These are phyloP conservation scores for Chernovozyma sophiae-reginae DNA, from an alignment of 1,139 yeast species.

Conservation along the genomic window DNA sequence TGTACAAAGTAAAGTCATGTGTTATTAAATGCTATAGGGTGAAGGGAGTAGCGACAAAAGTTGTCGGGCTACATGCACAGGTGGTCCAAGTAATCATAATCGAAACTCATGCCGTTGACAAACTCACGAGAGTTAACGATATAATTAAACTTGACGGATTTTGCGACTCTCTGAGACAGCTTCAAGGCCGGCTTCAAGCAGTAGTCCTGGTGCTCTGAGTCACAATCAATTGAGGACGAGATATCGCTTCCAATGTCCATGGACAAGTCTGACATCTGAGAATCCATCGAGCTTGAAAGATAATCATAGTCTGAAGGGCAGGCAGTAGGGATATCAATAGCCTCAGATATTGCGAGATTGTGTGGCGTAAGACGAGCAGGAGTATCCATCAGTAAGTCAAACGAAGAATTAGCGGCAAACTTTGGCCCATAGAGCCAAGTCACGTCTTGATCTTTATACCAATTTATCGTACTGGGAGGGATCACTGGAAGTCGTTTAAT, in stretches of 20 bases:
- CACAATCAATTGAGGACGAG: background rate
- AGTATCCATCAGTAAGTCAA: constrained; percentile 1
- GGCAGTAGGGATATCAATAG: constrained; percentile 3
- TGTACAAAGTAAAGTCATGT: no score
- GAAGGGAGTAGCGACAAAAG: no score
- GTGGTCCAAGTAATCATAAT: constrained; percentile 42
- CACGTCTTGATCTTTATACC: constrained; percentile 42
- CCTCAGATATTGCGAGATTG: constrained; percentile 1
- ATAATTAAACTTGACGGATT: constrained; percentile 37
- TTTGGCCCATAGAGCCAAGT: constrained; percentile 48
- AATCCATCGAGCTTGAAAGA: constrained; percentile 5
- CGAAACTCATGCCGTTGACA: constrained; percentile 39
- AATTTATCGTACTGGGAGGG: constrained; percentile 35
- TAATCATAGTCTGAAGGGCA: background rate
- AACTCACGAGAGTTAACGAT: constrained; percentile 41
- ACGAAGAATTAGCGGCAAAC: constrained; percentile 11
- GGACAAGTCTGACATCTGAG: constrained; percentile 5
- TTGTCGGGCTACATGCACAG: constrained; percentile 24
- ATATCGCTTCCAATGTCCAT: constrained; percentile 1
- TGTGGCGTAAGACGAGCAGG: constrained; percentile 1
- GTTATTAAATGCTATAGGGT: no score
- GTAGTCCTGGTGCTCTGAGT: background rate
- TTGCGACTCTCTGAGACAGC: constrained; percentile 9
- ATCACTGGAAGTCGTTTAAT: constrained; percentile 24
- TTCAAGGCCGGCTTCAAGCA: constrained; percentile 9